Evolutionary conservation across 345 rosid genomes (phyloP).

Genomic region (Jatropha curcas): DNA sequence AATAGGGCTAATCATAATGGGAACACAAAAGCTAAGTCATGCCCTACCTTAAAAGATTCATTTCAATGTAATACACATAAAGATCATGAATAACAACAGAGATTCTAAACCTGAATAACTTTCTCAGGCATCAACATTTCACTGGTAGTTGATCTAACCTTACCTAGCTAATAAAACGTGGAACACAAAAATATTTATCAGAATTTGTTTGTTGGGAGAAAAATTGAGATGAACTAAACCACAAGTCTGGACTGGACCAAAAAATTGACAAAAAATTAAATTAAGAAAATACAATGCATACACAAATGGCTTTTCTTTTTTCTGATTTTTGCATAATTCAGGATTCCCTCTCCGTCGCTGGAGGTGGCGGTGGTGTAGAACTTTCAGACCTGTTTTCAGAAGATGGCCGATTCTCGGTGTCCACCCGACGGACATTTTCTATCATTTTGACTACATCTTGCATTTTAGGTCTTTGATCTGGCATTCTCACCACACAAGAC

Average conservation of each 20-base stretch:
- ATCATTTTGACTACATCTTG: slow-evolving; percentile 71
- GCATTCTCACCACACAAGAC: slow-evolving; percentile 79
- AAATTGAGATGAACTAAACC: slow-evolving; percentile 5
- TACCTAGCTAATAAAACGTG: not conserved
- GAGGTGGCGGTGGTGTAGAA: slow-evolving; percentile 44
- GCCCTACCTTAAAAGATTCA: too few relatives aligned
- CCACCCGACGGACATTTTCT: slow-evolving; percentile 53
- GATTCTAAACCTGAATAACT: not conserved
- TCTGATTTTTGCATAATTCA: slow-evolving; percentile 12
- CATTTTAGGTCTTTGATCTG: slow-evolving; percentile 90
- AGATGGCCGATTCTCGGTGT: slow-evolving; percentile 45
- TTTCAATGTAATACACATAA: too few relatives aligned
- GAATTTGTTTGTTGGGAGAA: slow-evolving; percentile 15
- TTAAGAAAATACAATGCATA: not conserved
- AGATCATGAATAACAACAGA: too few relatives aligned
- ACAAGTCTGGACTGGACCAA: slow-evolving; percentile 1
- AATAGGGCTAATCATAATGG: too few relatives aligned
- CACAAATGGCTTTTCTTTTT: slow-evolving; percentile 5
- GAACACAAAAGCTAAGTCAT: too few relatives aligned
- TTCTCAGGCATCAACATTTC: not conserved
- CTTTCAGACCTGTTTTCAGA: slow-evolving; percentile 53
- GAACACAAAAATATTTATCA: not conserved
- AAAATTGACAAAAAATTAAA: not conserved
- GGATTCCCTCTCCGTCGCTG: slow-evolving; percentile 29
- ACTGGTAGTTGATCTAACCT: slow-evolving; percentile 3